These are phyloP conservation scores for Tubosaeta sp. DNA, from an alignment of 768 basidiomycete species.

Conservation along the genomic window DNA sequence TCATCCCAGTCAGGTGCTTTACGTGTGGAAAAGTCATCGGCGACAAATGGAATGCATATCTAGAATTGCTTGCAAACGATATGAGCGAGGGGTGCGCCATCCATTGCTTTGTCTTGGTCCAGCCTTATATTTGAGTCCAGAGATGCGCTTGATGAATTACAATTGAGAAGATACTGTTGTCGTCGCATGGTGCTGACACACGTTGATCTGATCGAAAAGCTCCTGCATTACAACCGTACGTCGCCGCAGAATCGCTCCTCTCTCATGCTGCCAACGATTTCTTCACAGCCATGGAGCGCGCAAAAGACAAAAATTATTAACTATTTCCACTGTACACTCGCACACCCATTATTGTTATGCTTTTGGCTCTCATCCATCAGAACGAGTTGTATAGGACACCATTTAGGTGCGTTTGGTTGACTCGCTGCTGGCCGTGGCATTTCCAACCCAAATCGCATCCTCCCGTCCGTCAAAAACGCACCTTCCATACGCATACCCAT, in stretches of 20 bases:
- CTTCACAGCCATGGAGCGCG: slow-evolving; percentile 30
- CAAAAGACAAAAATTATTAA: slow-evolving; percentile 27
- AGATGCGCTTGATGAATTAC: slow-evolving; percentile 84
- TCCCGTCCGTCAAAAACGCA: not conserved
- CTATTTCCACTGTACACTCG: not conserved
- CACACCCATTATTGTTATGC: not conserved
- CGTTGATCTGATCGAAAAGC: slow-evolving; percentile 96
- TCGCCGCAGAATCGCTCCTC: slow-evolving; percentile 27
- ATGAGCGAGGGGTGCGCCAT: slow-evolving; percentile 80
- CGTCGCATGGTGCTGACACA: slow-evolving; percentile 96
- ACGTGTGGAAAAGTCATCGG: slow-evolving; percentile 97
- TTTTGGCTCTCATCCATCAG: not conserved
- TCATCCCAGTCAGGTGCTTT: slow-evolving; percentile 94
- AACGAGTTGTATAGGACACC: not conserved
- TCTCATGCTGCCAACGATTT: not conserved
- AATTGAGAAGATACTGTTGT: slow-evolving; percentile 93
- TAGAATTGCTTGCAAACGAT: slow-evolving; percentile 75
- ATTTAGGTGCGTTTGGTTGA: not conserved
- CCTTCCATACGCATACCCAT: too few species aligned
- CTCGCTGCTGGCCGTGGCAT: not conserved
- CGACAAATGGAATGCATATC: slow-evolving; percentile 90
- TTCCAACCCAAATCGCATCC: not conserved
- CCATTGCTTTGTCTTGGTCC: not conserved
- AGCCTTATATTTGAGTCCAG: slow-evolving; percentile 35
- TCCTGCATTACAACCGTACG: slow-evolving; percentile 91